These are phyloP conservation scores for Talaromyces funiculosus DNA, from an alignment of 2,329 filamentous ascomycete genomes.

Conservation along the genomic window DNA sequence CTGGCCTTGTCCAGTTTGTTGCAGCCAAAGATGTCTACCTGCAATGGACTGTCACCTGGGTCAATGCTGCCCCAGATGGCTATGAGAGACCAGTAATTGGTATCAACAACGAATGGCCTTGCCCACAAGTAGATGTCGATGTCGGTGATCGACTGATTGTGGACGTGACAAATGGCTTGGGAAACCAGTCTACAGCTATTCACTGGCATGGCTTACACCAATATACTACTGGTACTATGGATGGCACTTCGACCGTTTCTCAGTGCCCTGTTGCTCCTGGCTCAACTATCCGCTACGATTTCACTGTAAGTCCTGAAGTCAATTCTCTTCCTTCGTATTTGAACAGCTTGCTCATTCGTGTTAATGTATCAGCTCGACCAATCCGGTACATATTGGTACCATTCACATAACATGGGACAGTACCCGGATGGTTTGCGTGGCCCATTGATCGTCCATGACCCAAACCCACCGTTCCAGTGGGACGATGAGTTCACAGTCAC, in stretches of 20 bases:
- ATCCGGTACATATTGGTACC: conserved; percentile 75
- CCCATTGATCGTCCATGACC: conserved; percentile 60
- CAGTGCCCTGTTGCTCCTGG: conserved; percentile 65
- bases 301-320: conserved; percentile 41
- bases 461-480: conserved; percentile 53
- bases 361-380: conserved; percentile 46
- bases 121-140: conserved; percentile 50
- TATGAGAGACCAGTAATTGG: conserved; percentile 61
- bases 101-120: conserved; percentile 71
- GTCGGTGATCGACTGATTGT: conserved; percentile 35
- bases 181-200: conserved; percentile 35
- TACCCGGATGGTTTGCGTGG: conserved; percentile 66
- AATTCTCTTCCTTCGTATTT: not conserved
- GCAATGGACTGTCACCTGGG: conserved; percentile 67
- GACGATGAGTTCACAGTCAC: conserved; percentile 61
- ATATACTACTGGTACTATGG: conserved; percentile 64
- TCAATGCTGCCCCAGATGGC: conserved; percentile 66
- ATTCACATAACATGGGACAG: conserved; percentile 62
- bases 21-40: conserved; percentile 36
- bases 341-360: not conserved
- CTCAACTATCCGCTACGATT: conserved; percentile 61
- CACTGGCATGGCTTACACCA: conserved; percentile 66
- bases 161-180: conserved; percentile 36
- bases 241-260: conserved; percentile 60
- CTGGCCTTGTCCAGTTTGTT: conserved; percentile 12